Evolutionary conservation across 1,284 basidiomycete genomes (phyloP), one percentile per base, ranked within the genome.

Genomic region (Anthracocystis panici-leucophaei): DNA sequence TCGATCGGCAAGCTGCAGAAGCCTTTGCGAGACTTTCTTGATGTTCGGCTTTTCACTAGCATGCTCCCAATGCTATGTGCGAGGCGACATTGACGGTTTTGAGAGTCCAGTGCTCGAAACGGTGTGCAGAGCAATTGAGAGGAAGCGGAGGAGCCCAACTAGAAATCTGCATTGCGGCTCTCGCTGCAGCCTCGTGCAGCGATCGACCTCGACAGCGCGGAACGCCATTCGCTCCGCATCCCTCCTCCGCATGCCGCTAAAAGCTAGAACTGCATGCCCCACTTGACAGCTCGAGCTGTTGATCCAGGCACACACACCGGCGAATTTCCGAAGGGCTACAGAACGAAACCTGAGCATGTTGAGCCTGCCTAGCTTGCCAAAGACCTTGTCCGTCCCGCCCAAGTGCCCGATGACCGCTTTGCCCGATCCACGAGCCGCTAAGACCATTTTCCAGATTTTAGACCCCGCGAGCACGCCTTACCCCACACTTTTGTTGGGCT

Each of bases 221-320:
- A 7, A 27, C n/a, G 14, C 29, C 45, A 48, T 8, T 23, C 20
- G 44, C 44, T 21, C 12, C 14, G 20, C 23, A n/a, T 25, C 51
- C 25, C 41, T 44, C 29, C 33, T 58, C 35, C 46, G 35, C 35
- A 48, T 46, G 42, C 33, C 35, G 45, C 27, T 8, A n/a, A 11
- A 35, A 14, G 2, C 4, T 12, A 12, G 25, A 3, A 21, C 20
- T 46, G 44, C 44, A 14, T 25, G 44, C 25, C 44, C 9, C 45
- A 14, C 45, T 48, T 25, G 11, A 33, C 31, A 33, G 10, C 31
- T 12, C 31, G 31, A 33, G 31, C 31, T 11, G 31, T 33, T 33
- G 31, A 33, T 29, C 29, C 31, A 33, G 31, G 31, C 31, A 33
- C 31, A 33, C 31, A 62, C 59, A 62, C 59, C 52, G 59, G 59